Percentiles rank a stretch among this genome's conserved stretches.
Conservation (phyloP, 2,329 filamentous ascomycete species). For the Claviceps paspali region DNA sequence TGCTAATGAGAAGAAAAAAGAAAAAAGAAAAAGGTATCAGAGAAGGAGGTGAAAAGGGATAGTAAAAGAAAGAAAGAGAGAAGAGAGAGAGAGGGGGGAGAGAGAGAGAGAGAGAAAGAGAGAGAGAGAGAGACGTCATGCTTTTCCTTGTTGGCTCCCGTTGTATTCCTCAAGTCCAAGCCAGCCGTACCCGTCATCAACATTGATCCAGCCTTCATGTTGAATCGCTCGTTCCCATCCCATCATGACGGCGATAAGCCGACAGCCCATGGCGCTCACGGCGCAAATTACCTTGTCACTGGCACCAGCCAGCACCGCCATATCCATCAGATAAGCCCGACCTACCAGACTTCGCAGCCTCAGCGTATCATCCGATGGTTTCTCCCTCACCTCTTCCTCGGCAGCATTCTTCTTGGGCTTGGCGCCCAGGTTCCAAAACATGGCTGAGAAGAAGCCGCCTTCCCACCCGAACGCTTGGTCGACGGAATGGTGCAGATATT, state of each 20-base stretch:
- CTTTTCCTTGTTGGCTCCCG: not conserved
- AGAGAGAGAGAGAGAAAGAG: not conserved
- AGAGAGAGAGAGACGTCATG: not conserved
- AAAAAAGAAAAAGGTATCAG: not conserved
- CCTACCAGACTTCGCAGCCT: slow-evolving; percentile 59
- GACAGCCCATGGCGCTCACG: slow-evolving; percentile 57
- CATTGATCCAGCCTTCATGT: slow-evolving; percentile 54
- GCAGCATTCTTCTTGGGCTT: slow-evolving; percentile 25
- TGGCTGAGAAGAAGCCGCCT: slow-evolving; percentile 66
- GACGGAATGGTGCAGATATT: slow-evolving; percentile 48
- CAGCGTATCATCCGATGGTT: slow-evolving; percentile 38
- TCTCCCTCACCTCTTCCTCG: slow-evolving; percentile 12
- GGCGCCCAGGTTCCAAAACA: slow-evolving; percentile 65
- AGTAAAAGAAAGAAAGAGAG: not conserved
- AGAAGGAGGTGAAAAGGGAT: not conserved
- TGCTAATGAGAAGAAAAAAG: not conserved
- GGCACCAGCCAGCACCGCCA: slow-evolving; percentile 54
- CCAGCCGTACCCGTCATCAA: slow-evolving; percentile 60
- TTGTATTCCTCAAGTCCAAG: slow-evolving; percentile 25
- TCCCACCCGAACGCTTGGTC: slow-evolving; percentile 76
- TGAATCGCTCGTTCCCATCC: slow-evolving; percentile 59
- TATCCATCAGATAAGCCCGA: slow-evolving; percentile 67
- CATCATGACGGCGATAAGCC: slow-evolving; percentile 71
- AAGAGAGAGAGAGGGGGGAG: not conserved
- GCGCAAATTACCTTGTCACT: slow-evolving; percentile 63